phyloP scores from a whole-genome alignment of 192 early-diverging fungal species.

The Rhizoclosmatium globosum region DNA sequence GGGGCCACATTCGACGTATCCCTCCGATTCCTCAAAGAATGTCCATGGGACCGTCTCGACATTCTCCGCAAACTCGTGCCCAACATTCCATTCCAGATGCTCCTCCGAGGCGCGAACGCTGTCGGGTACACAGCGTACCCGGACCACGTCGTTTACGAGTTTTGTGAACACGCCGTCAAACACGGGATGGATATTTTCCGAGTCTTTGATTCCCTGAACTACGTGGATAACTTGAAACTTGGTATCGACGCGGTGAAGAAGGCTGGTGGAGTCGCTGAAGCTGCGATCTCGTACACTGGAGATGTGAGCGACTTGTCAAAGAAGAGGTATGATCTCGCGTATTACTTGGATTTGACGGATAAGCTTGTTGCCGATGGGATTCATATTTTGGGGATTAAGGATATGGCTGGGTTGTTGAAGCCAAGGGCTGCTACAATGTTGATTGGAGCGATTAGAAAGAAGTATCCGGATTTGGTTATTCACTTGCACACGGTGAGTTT shows the following conservation, averaged over 20 bases:
- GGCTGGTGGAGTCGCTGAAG: constrained; percentile 95
- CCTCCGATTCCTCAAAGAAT: constrained; percentile 95
- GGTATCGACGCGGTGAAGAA: constrained; percentile 93
- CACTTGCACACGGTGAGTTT: constrained; percentile 75
- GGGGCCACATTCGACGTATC: constrained; percentile 98
- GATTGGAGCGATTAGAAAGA: constrained; percentile 85
- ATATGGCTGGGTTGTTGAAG: constrained; percentile 98
- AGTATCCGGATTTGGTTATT: constrained; percentile 90
- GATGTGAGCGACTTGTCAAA: constrained; percentile 87
- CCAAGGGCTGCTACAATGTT: constrained; percentile 87
- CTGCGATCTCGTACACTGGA: constrained; percentile 87
- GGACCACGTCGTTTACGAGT: constrained; percentile 96
- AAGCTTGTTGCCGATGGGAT: constrained; percentile 90
- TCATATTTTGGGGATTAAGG: constrained; percentile 84
- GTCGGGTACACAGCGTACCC: constrained; percentile 98
- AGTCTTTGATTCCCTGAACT: constrained; percentile 98
- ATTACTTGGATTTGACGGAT: constrained; percentile 91
- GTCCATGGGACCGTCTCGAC: constrained; percentile 94
- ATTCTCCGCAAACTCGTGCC: constrained; percentile 86
- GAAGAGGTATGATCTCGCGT: constrained; percentile 87
- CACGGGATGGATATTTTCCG: constrained; percentile 97
- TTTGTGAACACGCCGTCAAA: constrained; percentile 86
- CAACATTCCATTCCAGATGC: constrained; percentile 98
- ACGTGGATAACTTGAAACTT: constrained; percentile 93
- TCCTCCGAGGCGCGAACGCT: constrained; percentile 96